These are phyloP conservation scores for Talaromyces pinophilus DNA, from an alignment of 2,329 filamentous ascomycete species.

Conservation along the genomic window DNA sequence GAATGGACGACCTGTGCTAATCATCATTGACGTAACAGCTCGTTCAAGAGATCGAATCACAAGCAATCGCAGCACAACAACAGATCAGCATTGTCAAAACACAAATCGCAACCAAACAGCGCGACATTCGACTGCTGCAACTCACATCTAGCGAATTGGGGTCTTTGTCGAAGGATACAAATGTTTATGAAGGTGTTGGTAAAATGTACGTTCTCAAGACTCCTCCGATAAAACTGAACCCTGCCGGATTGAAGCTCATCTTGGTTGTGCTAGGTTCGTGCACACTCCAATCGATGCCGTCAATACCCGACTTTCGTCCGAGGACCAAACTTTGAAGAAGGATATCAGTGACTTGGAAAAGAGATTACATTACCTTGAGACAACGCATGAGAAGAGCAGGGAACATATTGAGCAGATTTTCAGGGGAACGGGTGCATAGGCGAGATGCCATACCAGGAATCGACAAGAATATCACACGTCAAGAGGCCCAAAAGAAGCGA, in stretches of 20 bases:
- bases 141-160: constrained; percentile 81
- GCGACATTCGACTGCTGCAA: constrained; percentile 84
- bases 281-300: constrained; percentile 71
- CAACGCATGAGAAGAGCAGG: constrained; percentile 90
- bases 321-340: constrained; percentile 71
- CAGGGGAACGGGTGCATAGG: constrained; percentile 49
- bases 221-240: too few species aligned
- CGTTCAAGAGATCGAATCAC: constrained; percentile 89
- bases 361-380: constrained; percentile 89
- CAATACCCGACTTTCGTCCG: constrained; percentile 71
- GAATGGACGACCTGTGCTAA: not conserved
- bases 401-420: constrained; percentile 90
- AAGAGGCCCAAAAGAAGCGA: not conserved
- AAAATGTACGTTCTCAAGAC: constrained; percentile 70
- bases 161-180: constrained; percentile 71
- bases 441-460: not conserved
- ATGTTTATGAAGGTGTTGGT: constrained; percentile 90
- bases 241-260: not conserved
- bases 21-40: constrained; percentile 59
- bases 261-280: constrained; percentile 70
- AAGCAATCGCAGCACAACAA: constrained; percentile 84
- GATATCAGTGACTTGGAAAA: constrained; percentile 83
- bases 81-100: constrained; percentile 84
- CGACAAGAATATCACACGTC: not conserved
- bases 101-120: constrained; percentile 81